Evolutionary conservation across 495 filamentous ascomycete species (phyloP).

Genomic region (Antarctomyces pellizariae): DNA sequence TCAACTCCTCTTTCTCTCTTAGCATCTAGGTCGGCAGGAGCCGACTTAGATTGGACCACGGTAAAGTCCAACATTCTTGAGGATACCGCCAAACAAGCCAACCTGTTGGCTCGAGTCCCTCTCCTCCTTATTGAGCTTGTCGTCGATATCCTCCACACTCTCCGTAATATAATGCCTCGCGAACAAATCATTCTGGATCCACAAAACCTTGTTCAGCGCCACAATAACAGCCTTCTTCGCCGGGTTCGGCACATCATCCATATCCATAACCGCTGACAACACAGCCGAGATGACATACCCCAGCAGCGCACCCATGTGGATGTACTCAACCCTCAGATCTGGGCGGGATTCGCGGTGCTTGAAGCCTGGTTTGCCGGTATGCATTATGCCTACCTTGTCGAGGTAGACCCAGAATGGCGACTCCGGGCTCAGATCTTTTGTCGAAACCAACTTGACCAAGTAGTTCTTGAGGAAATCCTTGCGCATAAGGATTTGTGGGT

Average conservation of each 20-base stretch:
- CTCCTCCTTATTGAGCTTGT: no score
- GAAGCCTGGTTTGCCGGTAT: constrained; percentile 18
- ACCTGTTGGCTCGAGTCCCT: no score
- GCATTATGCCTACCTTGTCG: constrained; percentile 19
- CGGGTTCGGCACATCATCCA: constrained; percentile 8
- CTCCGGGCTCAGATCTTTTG: constrained; percentile 6
- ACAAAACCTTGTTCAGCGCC: constrained; percentile 28
- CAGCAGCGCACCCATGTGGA: constrained; percentile 16
- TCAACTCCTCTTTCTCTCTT: no score
- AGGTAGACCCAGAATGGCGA: constrained; percentile 15
- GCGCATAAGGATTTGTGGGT: constrained; percentile 18
- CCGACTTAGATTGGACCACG: no score
- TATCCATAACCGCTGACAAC: constrained; percentile 13
- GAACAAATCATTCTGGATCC: constrained; percentile 65
- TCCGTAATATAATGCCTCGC: constrained; percentile 7
- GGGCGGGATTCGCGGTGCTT: constrained; percentile 15
- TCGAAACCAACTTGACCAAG: constrained; percentile 10
- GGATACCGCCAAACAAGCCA: no score
- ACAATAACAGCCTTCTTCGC: constrained; percentile 9
- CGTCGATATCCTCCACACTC: constrained; percentile 1
- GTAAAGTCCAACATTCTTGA: no score
- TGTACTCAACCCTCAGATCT: constrained; percentile 16
- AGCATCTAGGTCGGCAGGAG: no score
- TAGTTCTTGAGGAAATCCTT: constrained; percentile 18
- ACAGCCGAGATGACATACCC: constrained; percentile 17